A percentile compares a stretch with the other conserved stretches of the same genome.
Evolutionary conservation across 192 early-diverging fungal species (phyloP).

Genomic region (Paraglomus occultum): DNA sequence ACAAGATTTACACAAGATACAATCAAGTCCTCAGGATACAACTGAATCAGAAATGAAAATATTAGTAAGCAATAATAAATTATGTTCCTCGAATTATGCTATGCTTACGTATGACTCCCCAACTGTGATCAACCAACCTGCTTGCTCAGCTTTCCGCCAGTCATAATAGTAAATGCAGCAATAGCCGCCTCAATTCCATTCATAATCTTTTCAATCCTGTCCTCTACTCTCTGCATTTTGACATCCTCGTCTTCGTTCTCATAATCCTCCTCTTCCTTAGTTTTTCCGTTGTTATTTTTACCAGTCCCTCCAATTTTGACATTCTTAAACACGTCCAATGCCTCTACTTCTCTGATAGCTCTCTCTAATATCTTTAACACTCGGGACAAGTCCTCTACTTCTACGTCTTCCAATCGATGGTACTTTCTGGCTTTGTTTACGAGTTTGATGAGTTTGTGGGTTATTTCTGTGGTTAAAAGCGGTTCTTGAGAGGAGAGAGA

Average conservation of each 20-base stretch:
- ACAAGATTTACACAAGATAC: slow-evolving; percentile 26
- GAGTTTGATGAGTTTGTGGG: slow-evolving; percentile 14
- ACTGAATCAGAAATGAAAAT: neutral
- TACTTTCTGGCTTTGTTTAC: slow-evolving; percentile 24
- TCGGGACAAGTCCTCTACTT: slow-evolving; percentile 22
- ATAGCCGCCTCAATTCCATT: slow-evolving; percentile 27
- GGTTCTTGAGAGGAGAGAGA: slow-evolving; percentile 20
- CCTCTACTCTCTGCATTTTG: slow-evolving; percentile 10
- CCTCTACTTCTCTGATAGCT: slow-evolving; percentile 22
- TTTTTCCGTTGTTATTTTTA: no score
- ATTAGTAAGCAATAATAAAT: slow-evolving; percentile 7
- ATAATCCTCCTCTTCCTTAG: neutral
- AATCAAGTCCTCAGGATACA: slow-evolving; percentile 31
- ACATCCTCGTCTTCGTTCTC: slow-evolving; percentile 10
- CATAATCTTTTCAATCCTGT: slow-evolving; percentile 16
- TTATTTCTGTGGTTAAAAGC: slow-evolving; percentile 1
- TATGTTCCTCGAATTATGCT: no score
- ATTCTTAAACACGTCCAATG: slow-evolving; percentile 13
- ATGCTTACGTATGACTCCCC: no score
- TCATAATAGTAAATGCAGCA: slow-evolving; percentile 27
- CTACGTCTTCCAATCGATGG: slow-evolving; percentile 18
- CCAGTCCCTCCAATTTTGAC: neutral
- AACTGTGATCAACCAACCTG: slow-evolving; percentile 10
- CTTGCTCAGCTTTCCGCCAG: slow-evolving; percentile 29
- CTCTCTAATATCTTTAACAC: slow-evolving; percentile 27